Evolutionary conservation across 1,284 basidiomycete species (phyloP).

Genomic region (Boletus mariae): DNA sequence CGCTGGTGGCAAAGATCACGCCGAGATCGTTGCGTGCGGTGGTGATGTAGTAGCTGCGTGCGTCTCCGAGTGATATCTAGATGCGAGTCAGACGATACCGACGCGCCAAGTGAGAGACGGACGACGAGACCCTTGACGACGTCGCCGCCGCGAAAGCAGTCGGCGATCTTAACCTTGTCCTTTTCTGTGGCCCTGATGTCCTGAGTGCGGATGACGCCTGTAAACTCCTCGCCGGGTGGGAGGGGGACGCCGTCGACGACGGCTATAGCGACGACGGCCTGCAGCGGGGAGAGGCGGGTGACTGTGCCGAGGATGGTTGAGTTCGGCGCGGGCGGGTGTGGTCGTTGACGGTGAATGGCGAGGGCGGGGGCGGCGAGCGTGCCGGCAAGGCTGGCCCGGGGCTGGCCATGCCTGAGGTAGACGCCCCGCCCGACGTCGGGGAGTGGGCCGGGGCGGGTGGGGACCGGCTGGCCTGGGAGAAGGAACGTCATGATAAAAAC

Average conservation of each 20-base stretch:
- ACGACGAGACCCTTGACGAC: slow-evolving; percentile 92
- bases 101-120: slow-evolving; percentile 28
- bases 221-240: slow-evolving; percentile 88
- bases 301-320: slow-evolving; percentile 77
- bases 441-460: slow-evolving; percentile 52
- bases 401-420: slow-evolving; percentile 61
- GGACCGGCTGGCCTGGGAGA: slow-evolving; percentile 82
- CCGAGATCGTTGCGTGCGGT: slow-evolving; percentile 94
- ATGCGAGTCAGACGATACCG: slow-evolving; percentile 2
- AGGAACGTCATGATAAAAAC: slow-evolving; percentile 39
- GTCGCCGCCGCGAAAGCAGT: slow-evolving; percentile 96
- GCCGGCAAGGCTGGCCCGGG: slow-evolving; percentile 75
- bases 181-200: slow-evolving; percentile 93
- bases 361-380: slow-evolving; percentile 42
- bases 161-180: slow-evolving; percentile 88
- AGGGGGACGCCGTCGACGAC: slow-evolving; percentile 90
- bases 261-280: slow-evolving; percentile 85
- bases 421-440: slow-evolving; percentile 67
- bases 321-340: slow-evolving; percentile 67
- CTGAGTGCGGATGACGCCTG: slow-evolving; percentile 86
- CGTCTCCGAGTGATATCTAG: slow-evolving; percentile 90
- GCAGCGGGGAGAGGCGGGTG: slow-evolving; percentile 82
- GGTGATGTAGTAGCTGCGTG: slow-evolving; percentile 90
- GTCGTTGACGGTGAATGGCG: slow-evolving; percentile 55
- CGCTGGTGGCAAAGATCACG: slow-evolving; percentile 84